Evolutionary conservation across 352 stramenopile species (phyloP).

Genomic region (Pythium periplocum): DNA sequence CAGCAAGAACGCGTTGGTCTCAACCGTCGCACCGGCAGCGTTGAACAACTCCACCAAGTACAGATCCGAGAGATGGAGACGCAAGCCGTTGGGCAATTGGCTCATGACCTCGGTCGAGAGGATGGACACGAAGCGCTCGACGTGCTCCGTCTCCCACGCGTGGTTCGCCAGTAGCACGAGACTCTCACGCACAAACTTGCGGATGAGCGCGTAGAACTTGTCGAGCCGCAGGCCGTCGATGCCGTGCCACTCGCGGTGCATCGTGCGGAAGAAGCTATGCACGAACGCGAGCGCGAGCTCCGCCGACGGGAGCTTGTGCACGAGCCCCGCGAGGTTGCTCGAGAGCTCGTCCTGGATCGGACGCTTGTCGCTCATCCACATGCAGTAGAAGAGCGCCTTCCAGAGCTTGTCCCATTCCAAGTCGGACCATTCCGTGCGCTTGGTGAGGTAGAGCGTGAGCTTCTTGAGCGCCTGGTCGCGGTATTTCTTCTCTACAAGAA

Average conservation of each 20-base stretch:
- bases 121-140: slow-evolving; percentile 52
- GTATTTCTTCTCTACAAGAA: slow-evolving; percentile 71
- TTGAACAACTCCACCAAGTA: slow-evolving; percentile 64
- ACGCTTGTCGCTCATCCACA: slow-evolving; percentile 89
- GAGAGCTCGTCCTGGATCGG: slow-evolving; percentile 75
- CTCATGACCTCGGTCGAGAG: slow-evolving; percentile 68
- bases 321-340: slow-evolving; percentile 49
- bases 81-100: slow-evolving; percentile 74
- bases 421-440: slow-evolving; percentile 57
- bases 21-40: slow-evolving; percentile 43
- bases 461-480: slow-evolving; percentile 81
- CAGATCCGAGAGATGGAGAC: slow-evolving; percentile 73
- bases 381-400: slow-evolving; percentile 88
- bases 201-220: slow-evolving; percentile 84
- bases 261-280: slow-evolving; percentile 80
- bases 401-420: slow-evolving; percentile 87
- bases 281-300: slow-evolving; percentile 58
- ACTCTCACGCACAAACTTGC: slow-evolving; percentile 73
- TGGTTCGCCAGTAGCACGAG: slow-evolving; percentile 53
- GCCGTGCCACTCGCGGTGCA: slow-evolving; percentile 84
- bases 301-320: slow-evolving; percentile 48
- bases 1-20: slow-evolving; percentile 57
- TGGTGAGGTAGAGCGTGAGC: slow-evolving; percentile 64
- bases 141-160: slow-evolving; percentile 42
- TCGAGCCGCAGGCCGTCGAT: slow-evolving; percentile 78